phyloP scores from a whole-genome alignment of 768 basidiomycete species.

The Russula abietina region DNA sequence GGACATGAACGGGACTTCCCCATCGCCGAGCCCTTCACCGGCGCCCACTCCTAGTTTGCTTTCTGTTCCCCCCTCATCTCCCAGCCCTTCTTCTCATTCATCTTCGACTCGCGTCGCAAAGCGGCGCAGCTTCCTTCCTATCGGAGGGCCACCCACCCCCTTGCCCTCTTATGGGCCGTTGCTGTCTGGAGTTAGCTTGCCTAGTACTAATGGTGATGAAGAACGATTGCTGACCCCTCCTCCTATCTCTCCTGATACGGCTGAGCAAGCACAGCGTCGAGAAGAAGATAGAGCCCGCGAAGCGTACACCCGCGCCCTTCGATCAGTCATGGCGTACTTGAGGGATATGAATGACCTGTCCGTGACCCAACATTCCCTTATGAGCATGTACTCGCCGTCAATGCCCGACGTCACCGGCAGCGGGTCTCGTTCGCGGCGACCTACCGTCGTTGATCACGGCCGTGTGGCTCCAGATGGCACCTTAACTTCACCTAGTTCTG shows the following conservation, averaged over 20 bases:
- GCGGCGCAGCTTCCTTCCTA: conserved; percentile 83
- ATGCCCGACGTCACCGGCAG: conserved; percentile 38
- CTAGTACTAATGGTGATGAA: conserved; percentile 34
- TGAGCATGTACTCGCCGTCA: conserved; percentile 53
- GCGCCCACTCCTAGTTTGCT: conserved; percentile 16
- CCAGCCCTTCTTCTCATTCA: conserved; percentile 33
- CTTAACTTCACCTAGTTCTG: conserved; percentile 40
- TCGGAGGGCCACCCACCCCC: conserved; percentile 65
- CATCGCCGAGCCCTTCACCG: conserved; percentile 6
- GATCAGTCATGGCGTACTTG: conserved; percentile 92
- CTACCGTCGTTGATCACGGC: conserved; percentile 56
- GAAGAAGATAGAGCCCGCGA: conserved; percentile 71
- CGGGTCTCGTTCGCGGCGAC: conserved; percentile 51
- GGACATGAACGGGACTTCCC: not conserved
- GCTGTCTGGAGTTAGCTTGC: conserved; percentile 44
- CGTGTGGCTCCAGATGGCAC: conserved; percentile 47
- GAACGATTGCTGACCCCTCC: conserved; percentile 36
- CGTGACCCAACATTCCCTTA: conserved; percentile 49
- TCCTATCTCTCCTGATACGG: conserved; percentile 36
- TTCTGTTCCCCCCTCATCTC: conserved; percentile 16
- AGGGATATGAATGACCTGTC: conserved; percentile 93
- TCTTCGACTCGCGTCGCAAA: conserved; percentile 51
- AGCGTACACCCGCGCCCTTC: conserved; percentile 71
- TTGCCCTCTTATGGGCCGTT: conserved; percentile 61
- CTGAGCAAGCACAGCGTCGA: conserved; percentile 49